Evolutionary conservation across 163 green algal species (phyloP).

Genomic region (Chlamydomonas reinhardtii): DNA sequence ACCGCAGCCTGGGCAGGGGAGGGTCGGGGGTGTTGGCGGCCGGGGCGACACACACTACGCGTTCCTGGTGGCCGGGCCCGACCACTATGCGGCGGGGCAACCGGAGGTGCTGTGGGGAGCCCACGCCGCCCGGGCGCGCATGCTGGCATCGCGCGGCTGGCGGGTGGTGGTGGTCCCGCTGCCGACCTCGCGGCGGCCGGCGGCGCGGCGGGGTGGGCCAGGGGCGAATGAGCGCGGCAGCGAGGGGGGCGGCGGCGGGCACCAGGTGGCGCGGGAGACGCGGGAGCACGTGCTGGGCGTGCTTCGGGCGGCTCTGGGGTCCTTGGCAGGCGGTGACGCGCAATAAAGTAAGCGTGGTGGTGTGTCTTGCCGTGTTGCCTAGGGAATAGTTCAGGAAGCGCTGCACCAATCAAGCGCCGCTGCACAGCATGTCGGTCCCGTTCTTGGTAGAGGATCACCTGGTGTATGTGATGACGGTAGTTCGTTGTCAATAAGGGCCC

Average conservation of each 20-base stretch:
- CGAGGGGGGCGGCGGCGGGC: background rate
- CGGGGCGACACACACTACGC: background rate
- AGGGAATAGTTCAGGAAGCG: no score
- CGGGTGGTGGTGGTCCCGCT: slow-evolving; percentile 45
- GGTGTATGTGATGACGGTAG: no score
- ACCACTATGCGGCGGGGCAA: background rate
- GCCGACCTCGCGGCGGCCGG: background rate
- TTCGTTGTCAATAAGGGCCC: no score
- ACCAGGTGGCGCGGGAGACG: background rate
- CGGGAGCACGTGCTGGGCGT: slow-evolving; percentile 6
- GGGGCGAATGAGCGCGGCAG: no score
- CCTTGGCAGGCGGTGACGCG: no score
- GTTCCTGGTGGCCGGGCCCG: slow-evolving; percentile 1
- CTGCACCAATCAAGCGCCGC: no score
- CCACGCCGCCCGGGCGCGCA: background rate
- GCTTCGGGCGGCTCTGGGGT: background rate
- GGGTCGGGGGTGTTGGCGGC: background rate
- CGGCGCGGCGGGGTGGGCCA: no score
- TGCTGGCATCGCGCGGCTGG: slow-evolving; percentile 45
- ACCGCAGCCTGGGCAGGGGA: background rate
- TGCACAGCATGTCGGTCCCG: no score
- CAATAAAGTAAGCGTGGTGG: no score
- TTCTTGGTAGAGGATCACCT: no score
- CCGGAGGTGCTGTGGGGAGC: background rate
- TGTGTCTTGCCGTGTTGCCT: no score